Evolutionary conservation across 352 stramenopile genomes (phyloP).

Genomic region (Globisporangium cylindrosporum): DNA sequence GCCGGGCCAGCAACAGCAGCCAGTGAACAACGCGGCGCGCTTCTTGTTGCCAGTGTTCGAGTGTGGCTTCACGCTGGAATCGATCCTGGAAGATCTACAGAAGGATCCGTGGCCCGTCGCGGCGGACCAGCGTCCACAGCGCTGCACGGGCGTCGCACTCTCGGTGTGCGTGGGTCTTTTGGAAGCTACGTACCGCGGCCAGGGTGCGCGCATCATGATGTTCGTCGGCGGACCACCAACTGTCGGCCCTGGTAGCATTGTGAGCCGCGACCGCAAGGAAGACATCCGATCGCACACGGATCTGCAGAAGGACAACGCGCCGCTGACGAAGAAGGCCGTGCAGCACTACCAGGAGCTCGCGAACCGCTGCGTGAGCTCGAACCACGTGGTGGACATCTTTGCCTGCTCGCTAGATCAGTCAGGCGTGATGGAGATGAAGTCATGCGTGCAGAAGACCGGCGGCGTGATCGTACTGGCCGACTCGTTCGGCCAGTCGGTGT

Average conservation of each 20-base stretch:
- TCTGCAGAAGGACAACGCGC: conserved; percentile 93
- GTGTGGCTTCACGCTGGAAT: conserved; percentile 96
- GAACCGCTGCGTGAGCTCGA: conserved; percentile 87
- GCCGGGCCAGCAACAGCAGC: conserved; percentile 60
- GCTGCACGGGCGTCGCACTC: conserved; percentile 96
- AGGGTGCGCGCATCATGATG: conserved; percentile 97
- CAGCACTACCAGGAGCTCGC: conserved; percentile 96
- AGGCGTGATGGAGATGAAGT: conserved; percentile 98
- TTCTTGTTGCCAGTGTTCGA: conserved; percentile 98
- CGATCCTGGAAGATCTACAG: conserved; percentile 97
- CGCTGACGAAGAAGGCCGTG: conserved; percentile 93
- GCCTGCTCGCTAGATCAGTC: conserved; percentile 97
- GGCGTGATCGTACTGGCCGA: conserved; percentile 98
- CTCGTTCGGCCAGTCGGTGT: conserved; percentile 98
- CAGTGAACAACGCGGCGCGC: conserved; percentile 82
- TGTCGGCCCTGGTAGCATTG: conserved; percentile 94
- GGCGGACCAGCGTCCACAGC: conserved; percentile 93
- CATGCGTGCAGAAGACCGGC: conserved; percentile 97
- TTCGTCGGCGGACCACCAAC: conserved; percentile 98
- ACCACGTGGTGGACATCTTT: conserved; percentile 99
- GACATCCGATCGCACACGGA: conserved; percentile 97
- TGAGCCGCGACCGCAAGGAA: conserved; percentile 94
- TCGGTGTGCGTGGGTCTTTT: conserved; percentile 95
- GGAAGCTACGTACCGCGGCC: conserved; percentile 93
- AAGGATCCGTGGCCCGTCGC: conserved; percentile 97